Percentiles rank a stretch among this genome's conserved stretches.
phyloP scores from a whole-genome alignment of 768 basidiomycete species.

The Lactifluus echinatus region DNA sequence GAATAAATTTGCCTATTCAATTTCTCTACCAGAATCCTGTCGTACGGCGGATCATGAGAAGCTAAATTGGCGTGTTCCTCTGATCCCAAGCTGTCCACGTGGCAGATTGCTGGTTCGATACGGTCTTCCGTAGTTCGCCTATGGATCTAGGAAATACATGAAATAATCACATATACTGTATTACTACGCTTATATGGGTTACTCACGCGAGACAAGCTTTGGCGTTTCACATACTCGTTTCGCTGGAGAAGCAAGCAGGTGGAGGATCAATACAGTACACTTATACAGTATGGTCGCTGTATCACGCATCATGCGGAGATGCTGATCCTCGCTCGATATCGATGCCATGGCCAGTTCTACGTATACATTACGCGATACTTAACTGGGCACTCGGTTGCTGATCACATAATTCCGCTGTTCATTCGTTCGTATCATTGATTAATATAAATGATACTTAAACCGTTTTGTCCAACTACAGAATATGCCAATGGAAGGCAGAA shows the following conservation, averaged over 20 bases:
- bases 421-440: too few species aligned
- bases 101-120: neutral
- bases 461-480: neutral
- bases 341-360: too few species aligned
- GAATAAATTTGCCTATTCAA: neutral
- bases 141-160: too few species aligned
- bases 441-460: too few species aligned
- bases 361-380: too few species aligned
- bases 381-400: too few species aligned
- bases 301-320: too few species aligned
- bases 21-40: neutral
- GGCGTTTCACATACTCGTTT: neutral
- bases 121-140: neutral
- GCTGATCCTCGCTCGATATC: too few species aligned
- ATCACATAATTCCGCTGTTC: too few species aligned
- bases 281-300: too few species aligned
- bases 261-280: neutral
- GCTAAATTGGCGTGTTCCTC: neutral
- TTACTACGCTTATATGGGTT: neutral
- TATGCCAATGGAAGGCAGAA: too few species aligned
- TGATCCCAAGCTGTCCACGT: neutral
- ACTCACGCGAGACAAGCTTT: neutral
- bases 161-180: too few species aligned
- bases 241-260: neutral
- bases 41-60: conserved; percentile 4